Evolutionary conservation across 495 filamentous ascomycete species (phyloP).

Genomic region (Daldinia grandis): DNA sequence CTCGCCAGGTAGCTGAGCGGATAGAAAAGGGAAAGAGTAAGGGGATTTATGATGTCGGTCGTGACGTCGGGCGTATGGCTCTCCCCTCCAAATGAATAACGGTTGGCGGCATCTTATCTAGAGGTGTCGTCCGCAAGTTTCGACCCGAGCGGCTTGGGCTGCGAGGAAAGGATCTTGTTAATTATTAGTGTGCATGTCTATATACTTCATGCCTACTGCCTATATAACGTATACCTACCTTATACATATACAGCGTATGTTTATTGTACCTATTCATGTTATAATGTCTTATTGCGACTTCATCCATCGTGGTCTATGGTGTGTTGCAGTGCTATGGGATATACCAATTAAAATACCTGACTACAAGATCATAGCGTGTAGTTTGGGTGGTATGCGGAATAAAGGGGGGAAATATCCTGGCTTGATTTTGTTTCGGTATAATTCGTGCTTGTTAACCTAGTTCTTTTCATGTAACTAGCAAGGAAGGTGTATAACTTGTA

Average conservation of each 20-base stretch:
- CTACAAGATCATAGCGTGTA: no score
- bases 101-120: not conserved
- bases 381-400: no score
- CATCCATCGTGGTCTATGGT: not conserved
- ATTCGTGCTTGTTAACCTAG: no score
- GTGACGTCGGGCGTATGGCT: not conserved
- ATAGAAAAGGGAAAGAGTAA: not conserved
- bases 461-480: no score
- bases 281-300: not conserved
- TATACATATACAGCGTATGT: not conserved
- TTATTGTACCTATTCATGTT: not conserved
- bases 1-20: not conserved
- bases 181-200: not conserved
- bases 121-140: not conserved
- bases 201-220: not conserved
- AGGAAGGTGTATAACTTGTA: no score
- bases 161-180: not conserved
- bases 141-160: not conserved
- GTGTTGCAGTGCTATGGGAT: not conserved
- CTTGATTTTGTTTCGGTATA: no score
- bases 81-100: constrained; percentile 9
- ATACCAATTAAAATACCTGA: no score
- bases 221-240: not conserved
- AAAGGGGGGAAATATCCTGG: no score
- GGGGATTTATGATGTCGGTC: not conserved